Percentiles rank a stretch among this genome's conserved stretches.
Evolutionary conservation across 2,329 filamentous ascomycete genomes (phyloP).

Genomic region (Colletotrichum eremochloae): DNA sequence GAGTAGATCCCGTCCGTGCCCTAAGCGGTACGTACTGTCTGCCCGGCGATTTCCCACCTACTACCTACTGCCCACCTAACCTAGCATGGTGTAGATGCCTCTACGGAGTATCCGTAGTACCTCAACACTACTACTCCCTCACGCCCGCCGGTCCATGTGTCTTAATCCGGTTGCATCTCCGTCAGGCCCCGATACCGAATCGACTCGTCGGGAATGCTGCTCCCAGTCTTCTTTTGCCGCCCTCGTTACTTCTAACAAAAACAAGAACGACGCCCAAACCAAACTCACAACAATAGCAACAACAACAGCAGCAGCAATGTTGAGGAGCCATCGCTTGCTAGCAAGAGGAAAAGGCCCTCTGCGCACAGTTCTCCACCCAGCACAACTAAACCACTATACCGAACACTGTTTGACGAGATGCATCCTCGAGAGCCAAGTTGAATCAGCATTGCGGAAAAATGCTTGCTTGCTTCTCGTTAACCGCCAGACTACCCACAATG

Average conservation of each 20-base stretch:
- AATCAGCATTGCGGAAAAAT: neutral
- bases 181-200: neutral
- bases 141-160: no score
- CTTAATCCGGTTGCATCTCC: no score
- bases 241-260: no score
- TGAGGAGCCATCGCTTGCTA: neutral
- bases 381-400: conserved; percentile 4
- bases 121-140: no score
- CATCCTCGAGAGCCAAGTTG: neutral
- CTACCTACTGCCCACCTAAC: neutral
- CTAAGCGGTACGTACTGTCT: neutral
- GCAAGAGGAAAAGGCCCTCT: neutral
- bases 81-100: no score
- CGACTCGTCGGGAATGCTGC: conserved; percentile 10
- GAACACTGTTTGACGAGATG: conserved; percentile 18
- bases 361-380: conserved; percentile 26
- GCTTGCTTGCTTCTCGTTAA: neutral
- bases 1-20: no score
- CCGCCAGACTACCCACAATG: conserved; percentile 8
- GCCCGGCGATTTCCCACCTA: neutral
- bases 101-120: no score
- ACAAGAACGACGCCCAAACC: neutral
- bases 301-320: no score
- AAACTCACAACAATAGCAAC: neutral
- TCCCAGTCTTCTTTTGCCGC: no score